Percentiles rank a stretch among this genome's conserved stretches.
phyloP scores from a whole-genome alignment of 2,329 filamentous ascomycete species.

The Sarocladiaceae sp. region DNA sequence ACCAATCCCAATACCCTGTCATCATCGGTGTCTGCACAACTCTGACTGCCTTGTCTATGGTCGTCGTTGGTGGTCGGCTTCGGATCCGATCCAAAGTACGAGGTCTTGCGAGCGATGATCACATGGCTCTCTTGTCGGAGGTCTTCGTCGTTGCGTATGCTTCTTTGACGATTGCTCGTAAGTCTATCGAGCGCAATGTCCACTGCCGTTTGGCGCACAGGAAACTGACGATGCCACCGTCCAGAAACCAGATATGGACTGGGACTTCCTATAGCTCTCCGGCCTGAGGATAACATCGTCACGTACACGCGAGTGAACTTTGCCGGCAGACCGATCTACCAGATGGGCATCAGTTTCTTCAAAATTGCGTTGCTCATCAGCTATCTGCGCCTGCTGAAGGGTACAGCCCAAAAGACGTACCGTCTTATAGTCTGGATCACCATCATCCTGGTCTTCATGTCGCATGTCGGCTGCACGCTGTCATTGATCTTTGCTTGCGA shows the following conservation, averaged over 20 bases:
- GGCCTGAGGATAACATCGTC: slow-evolving; percentile 36
- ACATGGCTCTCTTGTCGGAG: slow-evolving; percentile 32
- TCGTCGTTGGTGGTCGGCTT: slow-evolving; percentile 34
- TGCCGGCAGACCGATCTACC: slow-evolving; percentile 47
- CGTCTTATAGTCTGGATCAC: slow-evolving; percentile 36
- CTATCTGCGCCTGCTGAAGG: slow-evolving; percentile 43
- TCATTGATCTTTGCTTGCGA: slow-evolving; percentile 43
- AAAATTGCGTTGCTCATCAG: slow-evolving; percentile 48
- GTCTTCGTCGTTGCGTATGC: slow-evolving; percentile 43
- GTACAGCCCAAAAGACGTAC: slow-evolving; percentile 39
- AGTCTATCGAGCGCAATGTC: slow-evolving; percentile 15
- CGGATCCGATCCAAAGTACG: slow-evolving; percentile 34
- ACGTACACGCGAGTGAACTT: slow-evolving; percentile 45
- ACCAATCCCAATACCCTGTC: slow-evolving; percentile 38
- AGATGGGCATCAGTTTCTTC: slow-evolving; percentile 49
- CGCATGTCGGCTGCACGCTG: slow-evolving; percentile 42
- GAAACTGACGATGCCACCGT: background rate
- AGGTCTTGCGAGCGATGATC: slow-evolving; percentile 42
- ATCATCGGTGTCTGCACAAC: slow-evolving; percentile 43
- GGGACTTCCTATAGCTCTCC: slow-evolving; percentile 36
- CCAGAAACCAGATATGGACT: slow-evolving; percentile 47
- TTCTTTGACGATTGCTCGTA: slow-evolving; percentile 42
- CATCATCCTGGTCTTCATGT: slow-evolving; percentile 35
- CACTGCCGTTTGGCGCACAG: background rate
- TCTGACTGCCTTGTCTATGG: slow-evolving; percentile 35